phyloP scores from a whole-genome alignment of 2,329 filamentous ascomycete species.

The Helicocarpus griseus region DNA sequence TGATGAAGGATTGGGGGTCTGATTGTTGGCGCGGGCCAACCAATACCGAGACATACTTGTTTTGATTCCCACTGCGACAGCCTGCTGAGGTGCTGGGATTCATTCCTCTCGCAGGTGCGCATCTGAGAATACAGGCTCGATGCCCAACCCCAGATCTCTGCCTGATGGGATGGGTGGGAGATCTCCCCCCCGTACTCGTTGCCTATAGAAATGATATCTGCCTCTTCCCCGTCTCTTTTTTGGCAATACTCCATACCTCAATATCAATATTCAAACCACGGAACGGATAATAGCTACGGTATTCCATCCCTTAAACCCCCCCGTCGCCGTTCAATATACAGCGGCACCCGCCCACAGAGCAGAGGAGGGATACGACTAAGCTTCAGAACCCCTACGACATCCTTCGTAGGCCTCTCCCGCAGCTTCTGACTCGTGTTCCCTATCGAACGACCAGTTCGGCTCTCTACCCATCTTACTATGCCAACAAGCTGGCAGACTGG shows the following conservation, averaged over 20 bases:
- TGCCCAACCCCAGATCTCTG: no score
- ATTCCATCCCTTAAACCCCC: neutral
- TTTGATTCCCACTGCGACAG: no score
- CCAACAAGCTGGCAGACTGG: neutral
- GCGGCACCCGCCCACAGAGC: neutral
- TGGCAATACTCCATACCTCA: neutral
- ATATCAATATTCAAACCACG: neutral
- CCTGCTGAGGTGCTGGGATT: no score
- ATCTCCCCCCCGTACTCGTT: no score
- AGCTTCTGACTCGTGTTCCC: slow-evolving; percentile 2
- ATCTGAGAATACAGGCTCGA: no score
- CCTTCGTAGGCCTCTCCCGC: neutral
- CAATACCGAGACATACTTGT: no score
- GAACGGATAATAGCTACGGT: neutral
- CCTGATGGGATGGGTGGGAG: no score
- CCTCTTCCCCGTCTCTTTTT: no score
- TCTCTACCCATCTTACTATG: neutral
- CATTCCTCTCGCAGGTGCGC: no score
- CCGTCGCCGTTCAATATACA: neutral
- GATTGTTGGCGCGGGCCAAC: no score
- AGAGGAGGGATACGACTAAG: neutral
- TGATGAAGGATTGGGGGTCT: no score
- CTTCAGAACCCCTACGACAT: neutral
- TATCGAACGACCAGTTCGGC: slow-evolving; percentile 4
- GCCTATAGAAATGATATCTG: no score